A percentile compares a stretch with the other conserved stretches of the same genome.
Conservation (phyloP, 345 rosid genomes). For the Salix udensis region DNA sequence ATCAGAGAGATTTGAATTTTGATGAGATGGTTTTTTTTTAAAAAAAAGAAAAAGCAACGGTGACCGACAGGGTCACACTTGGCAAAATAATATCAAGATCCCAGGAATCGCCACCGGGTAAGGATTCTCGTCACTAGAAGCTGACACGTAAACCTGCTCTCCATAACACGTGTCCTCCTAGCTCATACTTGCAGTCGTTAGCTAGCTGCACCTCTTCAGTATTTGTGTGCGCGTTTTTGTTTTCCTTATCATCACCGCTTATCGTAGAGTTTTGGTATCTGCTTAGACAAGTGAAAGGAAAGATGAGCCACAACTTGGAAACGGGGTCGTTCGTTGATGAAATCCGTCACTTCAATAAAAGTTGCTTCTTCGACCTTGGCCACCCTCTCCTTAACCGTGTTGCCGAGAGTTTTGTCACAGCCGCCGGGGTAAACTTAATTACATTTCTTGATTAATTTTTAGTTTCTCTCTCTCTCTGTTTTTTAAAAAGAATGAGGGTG, state of each 20-base stretch:
- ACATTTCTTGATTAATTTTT: not conserved
- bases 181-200: not conserved
- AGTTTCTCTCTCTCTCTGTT: no score
- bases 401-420: conserved; percentile 82
- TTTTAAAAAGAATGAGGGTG: no score
- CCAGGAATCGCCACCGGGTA: conserved; percentile 24
- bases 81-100: not conserved
- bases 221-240: not conserved
- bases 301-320: conserved; percentile 34
- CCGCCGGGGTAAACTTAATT: conserved; percentile 58
- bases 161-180: conserved; percentile 28
- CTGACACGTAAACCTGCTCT: conserved; percentile 22
- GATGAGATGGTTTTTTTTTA: no score
- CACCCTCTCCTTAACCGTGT: conserved; percentile 94
- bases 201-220: not conserved
- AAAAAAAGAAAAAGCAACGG: no score
- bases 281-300: no score
- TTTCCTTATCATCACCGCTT: no score
- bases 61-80: not conserved
- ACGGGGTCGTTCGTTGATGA: conserved; percentile 47
- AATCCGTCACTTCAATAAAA: conserved; percentile 52
- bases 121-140: conserved; percentile 14
- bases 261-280: not conserved
- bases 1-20: no score
- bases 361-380: conserved; percentile 69